Conservation (phyloP, 169 alveolate species). For the Eimeria acervulina region DNA sequence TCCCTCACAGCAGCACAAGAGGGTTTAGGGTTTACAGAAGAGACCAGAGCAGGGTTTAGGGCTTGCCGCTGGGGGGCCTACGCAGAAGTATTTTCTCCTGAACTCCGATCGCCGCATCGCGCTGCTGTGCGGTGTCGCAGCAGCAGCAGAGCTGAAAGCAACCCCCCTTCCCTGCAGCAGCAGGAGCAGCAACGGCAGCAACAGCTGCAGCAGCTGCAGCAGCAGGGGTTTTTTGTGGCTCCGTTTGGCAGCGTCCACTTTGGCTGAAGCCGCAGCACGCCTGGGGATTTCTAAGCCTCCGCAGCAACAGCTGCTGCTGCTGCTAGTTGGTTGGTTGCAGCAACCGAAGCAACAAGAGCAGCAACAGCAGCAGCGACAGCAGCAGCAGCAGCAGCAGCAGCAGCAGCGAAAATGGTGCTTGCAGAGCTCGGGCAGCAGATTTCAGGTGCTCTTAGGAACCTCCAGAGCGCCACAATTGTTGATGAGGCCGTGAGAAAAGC, state of each 20-base stretch:
- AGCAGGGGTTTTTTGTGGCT: neutral
- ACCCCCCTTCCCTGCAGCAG: neutral
- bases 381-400: constrained; percentile 52
- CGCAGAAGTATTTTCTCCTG: no score
- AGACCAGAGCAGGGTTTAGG: no score
- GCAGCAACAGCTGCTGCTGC: neutral
- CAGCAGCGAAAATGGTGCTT: constrained; percentile 95
- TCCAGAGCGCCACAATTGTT: constrained; percentile 95
- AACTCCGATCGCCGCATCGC: neutral
- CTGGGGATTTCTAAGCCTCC: neutral
- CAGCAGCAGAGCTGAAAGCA: neutral
- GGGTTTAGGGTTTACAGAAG: no score
- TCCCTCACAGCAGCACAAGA: no score
- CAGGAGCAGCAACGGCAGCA: neutral
- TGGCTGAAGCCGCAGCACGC: no score
- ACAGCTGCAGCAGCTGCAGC: neutral
- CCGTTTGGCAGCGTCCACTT: no score
- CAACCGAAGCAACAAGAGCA: no score
- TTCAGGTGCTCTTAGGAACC: constrained; percentile 95
- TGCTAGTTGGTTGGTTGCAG: neutral
- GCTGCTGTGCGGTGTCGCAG: neutral
- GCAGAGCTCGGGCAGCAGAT: constrained; percentile 98
- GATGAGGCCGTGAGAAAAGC: constrained; percentile 93
- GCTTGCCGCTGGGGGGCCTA: no score
- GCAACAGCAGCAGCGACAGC: neutral